Percentiles rank a stretch among this genome's conserved stretches.
phyloP scores from a whole-genome alignment of 2,329 filamentous ascomycete species.

The Pestalotiopsis sp. region DNA sequence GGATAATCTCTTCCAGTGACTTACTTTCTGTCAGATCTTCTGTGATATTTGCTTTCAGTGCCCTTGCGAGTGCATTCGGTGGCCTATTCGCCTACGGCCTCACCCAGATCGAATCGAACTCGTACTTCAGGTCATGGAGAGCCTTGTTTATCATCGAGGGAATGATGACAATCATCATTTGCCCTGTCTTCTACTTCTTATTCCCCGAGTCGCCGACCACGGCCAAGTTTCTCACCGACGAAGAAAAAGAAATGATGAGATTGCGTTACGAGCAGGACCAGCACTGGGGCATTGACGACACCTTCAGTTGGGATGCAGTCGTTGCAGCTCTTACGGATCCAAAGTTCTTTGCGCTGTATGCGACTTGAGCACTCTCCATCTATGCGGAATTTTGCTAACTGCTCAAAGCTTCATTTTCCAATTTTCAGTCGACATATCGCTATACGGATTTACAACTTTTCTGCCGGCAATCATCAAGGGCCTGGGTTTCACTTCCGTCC shows the following conservation, averaged over 20 bases:
- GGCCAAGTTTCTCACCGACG: slow-evolving; percentile 31
- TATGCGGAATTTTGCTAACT: background rate
- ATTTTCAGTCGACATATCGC: slow-evolving; percentile 35
- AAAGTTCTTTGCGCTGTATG: slow-evolving; percentile 35
- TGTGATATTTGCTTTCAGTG: slow-evolving; percentile 22
- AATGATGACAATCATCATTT: slow-evolving; percentile 30
- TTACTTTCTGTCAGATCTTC: slow-evolving; percentile 18
- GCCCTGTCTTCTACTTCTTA: slow-evolving; percentile 28
- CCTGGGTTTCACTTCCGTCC: slow-evolving; percentile 34
- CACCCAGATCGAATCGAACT: slow-evolving; percentile 21
- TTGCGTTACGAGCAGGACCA: slow-evolving; percentile 28
- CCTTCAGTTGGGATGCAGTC: slow-evolving; percentile 27
- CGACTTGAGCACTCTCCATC: background rate
- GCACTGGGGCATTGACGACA: slow-evolving; percentile 29
- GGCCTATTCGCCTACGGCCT: slow-evolving; percentile 27
- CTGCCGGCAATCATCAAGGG: slow-evolving; percentile 38
- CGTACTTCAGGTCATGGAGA: slow-evolving; percentile 19
- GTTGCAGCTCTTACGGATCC: slow-evolving; percentile 27
- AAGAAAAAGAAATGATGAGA: slow-evolving; percentile 30
- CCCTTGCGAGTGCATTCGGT: slow-evolving; percentile 24
- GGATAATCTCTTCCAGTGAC: slow-evolving; percentile 23
- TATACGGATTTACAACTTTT: slow-evolving; percentile 38
- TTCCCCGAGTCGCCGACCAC: slow-evolving; percentile 30
- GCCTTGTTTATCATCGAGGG: slow-evolving; percentile 31
- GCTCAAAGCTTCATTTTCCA: slow-evolving; percentile 27